Conservation (phyloP, 805 yeast species). For the Kodamaea fukazawae region DNA sequence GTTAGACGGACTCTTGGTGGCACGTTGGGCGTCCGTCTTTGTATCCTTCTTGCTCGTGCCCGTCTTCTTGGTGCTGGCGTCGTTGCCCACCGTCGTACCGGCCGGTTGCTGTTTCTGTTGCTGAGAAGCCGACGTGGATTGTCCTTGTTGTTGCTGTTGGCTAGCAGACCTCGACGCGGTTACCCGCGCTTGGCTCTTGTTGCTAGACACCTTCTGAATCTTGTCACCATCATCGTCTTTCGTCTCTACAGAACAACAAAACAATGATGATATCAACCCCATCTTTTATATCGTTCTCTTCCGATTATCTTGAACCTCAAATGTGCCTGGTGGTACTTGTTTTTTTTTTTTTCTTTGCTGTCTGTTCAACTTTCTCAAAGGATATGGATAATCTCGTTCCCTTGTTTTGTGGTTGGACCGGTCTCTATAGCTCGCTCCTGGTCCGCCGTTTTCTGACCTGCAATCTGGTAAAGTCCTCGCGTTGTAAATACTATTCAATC, state of each 20-base stretch:
- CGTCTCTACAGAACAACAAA: conserved; percentile 39
- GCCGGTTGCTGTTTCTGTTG: conserved; percentile 2
- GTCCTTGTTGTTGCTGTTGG: conserved; percentile 2
- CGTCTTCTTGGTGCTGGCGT: background rate
- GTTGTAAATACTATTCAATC: too few relatives aligned
- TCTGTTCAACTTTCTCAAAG: too few relatives aligned
- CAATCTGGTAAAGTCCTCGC: too few relatives aligned
- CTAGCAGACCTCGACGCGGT: conserved; percentile 4
- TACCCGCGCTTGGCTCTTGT: background rate
- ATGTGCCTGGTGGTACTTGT: background rate
- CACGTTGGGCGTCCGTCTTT: background rate
- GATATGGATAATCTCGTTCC: too few relatives aligned
- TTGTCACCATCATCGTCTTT: conserved; percentile 32
- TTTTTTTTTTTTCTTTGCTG: too few relatives aligned
- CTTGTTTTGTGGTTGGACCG: too few relatives aligned
- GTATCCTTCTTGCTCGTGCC: background rate
- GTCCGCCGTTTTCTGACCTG: too few relatives aligned
- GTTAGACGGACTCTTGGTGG: conserved; percentile 1
- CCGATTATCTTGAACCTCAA: too few relatives aligned
- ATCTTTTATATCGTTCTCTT: conserved; percentile 25
- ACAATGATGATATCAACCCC: conserved; percentile 27
- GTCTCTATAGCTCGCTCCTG: too few relatives aligned
- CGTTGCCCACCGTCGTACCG: background rate
- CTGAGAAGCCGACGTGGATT: background rate
- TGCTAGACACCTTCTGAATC: conserved; percentile 15